Base-by-base conservation (phyloP, 2,329 filamentous ascomycete species). In the Fusarium poae region DNA sequence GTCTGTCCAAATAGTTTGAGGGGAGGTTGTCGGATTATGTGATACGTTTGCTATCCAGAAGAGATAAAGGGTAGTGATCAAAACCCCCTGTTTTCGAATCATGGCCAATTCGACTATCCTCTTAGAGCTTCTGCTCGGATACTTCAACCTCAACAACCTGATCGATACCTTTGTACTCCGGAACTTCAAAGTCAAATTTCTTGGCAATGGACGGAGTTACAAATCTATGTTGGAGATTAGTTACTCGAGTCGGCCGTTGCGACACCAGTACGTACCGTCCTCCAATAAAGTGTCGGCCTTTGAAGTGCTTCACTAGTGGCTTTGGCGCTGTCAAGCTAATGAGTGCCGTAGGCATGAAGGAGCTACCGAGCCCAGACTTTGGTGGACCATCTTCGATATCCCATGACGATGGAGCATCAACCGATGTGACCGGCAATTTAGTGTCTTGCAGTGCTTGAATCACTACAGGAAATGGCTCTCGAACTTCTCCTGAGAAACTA, bases 341-440 rank as follows among this genome's bases (percentile, higher is more conserved):
- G 60, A 99, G 82, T 21, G 90, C 89, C 34, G 86, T 83, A 69
- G 96, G 96, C 82, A 92, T 89, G 76, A 97, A 98, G 6, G 85
- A 88, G 74, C 90, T 91, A 1, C 94, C 95, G 0, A 92, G 85
- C 0, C 93, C 95, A 2, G 89, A 87, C 53, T 84, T 81, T 13
- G 94, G 94, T 11, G 95, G 95, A 0, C 96, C 96, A 13, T 84
- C 83, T 75, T 97, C 92, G 58, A 99, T 97, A 78, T 96, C 89
- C 96, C 96, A 99, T 3, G 92, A 96, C 32, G 93, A 97, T 2
- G 96, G 96, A 9, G 93, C 94, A 80, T 99, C 96, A 23, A 99
- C 92, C 4, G 93, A 92, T 4, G 96, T 90, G 0, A 98, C 91
- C 0, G 94, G 92, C 10, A 96, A 75, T 27, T 85, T 85, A 7